Evolutionary conservation across 1,284 basidiomycete genomes (phyloP), one percentile per base, ranked within the genome.

Genomic region (Coniophora puteana): DNA sequence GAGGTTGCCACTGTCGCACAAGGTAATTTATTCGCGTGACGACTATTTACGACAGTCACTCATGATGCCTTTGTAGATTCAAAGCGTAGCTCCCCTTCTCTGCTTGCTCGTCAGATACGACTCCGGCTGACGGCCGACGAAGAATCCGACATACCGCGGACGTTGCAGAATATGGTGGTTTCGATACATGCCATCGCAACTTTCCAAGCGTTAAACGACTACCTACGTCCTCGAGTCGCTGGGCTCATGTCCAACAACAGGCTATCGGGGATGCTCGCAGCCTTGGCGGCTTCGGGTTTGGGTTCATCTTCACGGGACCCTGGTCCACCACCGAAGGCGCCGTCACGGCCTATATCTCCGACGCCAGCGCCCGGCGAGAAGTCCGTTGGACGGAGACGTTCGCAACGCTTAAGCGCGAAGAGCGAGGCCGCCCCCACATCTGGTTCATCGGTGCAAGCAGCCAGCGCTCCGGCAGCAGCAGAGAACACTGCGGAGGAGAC

Each of bases 131-230:
- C 89, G 23, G 89, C 92, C 1, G 84, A 83, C 13, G 90, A 94
- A 41, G 89, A 89, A 31, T 80, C 89, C 0, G 90, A 93, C 50
- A 75, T 94, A 20, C 92, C 93, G 6, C 81, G 85, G 41, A 85
- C 79, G 54, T 75, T 92, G 43, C 84, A 87, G 51, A 91, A 91
- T 49, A 88, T 97, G 51, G 89, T 92, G 34, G 89, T 96, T 25
- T 96, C 93, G 4, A 95, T 97, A 46, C 93, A 96, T 57, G 93
- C 93, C 3, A 95, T 97, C 45, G 93, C 94, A 0, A 95, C 93
- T 0, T 92, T 97, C 73, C 91, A 94, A 62, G 91, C 93, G 1
- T 74, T 97, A 23, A 91, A 95, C 54, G 93, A 95, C 61, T 97
- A 96, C 60, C 76, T 97, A 10, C 83, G 92, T 0, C 93, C 93